A percentile compares a stretch with the other conserved stretches of the same genome.
Evolutionary conservation across 768 basidiomycete genomes (phyloP).

Genomic region (Gloeopeniophorella convolvens): DNA sequence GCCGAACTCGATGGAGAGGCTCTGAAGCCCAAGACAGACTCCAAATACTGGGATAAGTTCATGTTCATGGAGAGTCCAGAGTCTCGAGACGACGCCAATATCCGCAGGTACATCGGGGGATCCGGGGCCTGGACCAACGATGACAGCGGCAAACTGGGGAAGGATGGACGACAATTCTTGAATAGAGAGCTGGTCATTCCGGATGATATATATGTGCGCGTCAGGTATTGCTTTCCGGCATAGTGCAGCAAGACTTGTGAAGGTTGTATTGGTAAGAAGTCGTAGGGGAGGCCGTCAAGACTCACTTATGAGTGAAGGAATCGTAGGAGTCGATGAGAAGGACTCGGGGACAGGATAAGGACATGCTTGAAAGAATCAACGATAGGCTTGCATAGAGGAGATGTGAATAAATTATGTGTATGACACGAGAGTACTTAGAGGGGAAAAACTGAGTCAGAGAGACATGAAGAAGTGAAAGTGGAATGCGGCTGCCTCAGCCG

Average conservation of each 20-base stretch:
- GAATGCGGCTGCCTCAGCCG: too few relatives aligned
- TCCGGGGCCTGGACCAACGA: slow-evolving; percentile 79
- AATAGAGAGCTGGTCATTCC: slow-evolving; percentile 57
- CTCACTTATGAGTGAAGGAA: slow-evolving; percentile 84
- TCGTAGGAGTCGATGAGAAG: slow-evolving; percentile 80
- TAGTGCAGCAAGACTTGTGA: slow-evolving; percentile 65
- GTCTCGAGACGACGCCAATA: slow-evolving; percentile 59
- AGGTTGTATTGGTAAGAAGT: background rate
- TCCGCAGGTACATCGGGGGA: slow-evolving; percentile 58
- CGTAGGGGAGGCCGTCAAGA: slow-evolving; percentile 14
- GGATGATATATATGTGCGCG: slow-evolving; percentile 60
- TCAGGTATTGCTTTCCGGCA: slow-evolving; percentile 57
- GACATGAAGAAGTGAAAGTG: too few relatives aligned
- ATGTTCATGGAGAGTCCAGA: slow-evolving; percentile 57
- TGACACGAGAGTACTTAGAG: too few relatives aligned
- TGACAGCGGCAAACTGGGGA: slow-evolving; percentile 55
- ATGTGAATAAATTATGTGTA: too few relatives aligned
- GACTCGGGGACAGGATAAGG: slow-evolving; percentile 38
- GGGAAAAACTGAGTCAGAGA: too few relatives aligned
- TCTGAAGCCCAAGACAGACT: slow-evolving; percentile 79
- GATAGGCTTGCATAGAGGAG: too few relatives aligned
- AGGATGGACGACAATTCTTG: slow-evolving; percentile 48
- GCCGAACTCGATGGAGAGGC: slow-evolving; percentile 59
- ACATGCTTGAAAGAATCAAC: slow-evolving; percentile 23
- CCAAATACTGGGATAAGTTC: slow-evolving; percentile 68